Base-by-base conservation (phyloP, 1,139 yeast species). In the Suhomyces anneliseae region DNA sequence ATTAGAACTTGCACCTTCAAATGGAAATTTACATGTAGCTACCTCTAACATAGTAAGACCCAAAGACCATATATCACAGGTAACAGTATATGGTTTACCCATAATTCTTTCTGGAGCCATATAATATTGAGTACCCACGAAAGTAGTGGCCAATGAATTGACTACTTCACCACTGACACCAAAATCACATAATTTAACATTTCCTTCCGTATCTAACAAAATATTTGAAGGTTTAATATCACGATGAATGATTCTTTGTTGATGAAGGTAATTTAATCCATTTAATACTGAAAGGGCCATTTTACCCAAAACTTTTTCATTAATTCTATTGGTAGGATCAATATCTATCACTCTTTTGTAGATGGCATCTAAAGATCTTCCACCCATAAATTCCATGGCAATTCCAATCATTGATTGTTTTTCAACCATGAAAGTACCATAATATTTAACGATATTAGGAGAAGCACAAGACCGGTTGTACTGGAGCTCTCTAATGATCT, bases 111-210 rank as follows among this genome's bases (percentile, higher is more conserved):
- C 99, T 0, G 99, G 99, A 0, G 98, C 98, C 99, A 93, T 93
- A 66, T 93, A 93, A 64, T 89, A 92, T 24, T 95, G 92, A 0
- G 99, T 93, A 0, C 99, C 99, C 0, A 97, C 95, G 62, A 92
- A 93, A 0, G 99, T 93, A 0, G 96, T 88, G 2, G 98, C 98
- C 42, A 93, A 72, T 0, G 97, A 90, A 64, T 92, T 87, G 26
- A 92, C 97, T 11, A 93, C 97, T 61, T 90, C 97, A 9, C 99
- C 98, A 59, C 96, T 86, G 33, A 93, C 99, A n/a, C 99, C 99
- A 70, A 93, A 93, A 70, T 93, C 99, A 69, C 99, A 93, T 41
- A 93, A 72, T 64, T 93, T 93, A 44, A 92, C 92, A 59, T 87
- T 85, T 3, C 99, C 99, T 8, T 70, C 59, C 2, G 69, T 65